Percentiles rank a stretch among this genome's conserved stretches.
These are phyloP conservation scores for Moricandia moricandioides DNA, from an alignment of 345 rosid genomes.

Conservation along the genomic window DNA sequence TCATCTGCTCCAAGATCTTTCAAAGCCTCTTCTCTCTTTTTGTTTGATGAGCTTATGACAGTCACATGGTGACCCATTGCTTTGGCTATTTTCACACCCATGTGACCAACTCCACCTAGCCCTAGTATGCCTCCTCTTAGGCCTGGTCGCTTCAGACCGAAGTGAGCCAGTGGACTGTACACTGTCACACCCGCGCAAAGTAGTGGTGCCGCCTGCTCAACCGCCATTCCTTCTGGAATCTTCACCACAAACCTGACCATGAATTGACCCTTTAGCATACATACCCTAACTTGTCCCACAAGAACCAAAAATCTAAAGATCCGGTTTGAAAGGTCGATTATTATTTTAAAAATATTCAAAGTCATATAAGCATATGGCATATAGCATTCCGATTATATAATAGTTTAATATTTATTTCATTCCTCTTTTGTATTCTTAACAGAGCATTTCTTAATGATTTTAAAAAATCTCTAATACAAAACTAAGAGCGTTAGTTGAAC, in stretches of 20 bases:
- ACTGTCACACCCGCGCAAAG: slow-evolving; percentile 87
- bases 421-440: neutral
- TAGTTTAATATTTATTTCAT: neutral
- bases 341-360: neutral
- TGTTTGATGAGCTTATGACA: slow-evolving; percentile 89
- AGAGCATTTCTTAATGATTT: neutral
- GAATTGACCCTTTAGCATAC: slow-evolving; percentile 1
- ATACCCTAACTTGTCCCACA: slow-evolving; percentile 6
- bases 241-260: slow-evolving; percentile 67
- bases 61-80: slow-evolving; percentile 96
- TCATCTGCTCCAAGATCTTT: slow-evolving; percentile 87
- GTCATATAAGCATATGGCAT: neutral
- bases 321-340: neutral
- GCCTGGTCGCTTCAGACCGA: slow-evolving; percentile 61
- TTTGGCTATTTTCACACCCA: slow-evolving; percentile 95
- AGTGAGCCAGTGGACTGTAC: slow-evolving; percentile 84
- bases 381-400: neutral
- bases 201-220: slow-evolving; percentile 86
- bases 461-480: neutral
- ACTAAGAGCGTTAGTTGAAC: slow-evolving; percentile 13
- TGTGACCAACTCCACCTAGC: slow-evolving; percentile 96
- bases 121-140: slow-evolving; percentile 83
- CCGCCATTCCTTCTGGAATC: slow-evolving; percentile 81
- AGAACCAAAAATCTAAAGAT: slow-evolving; percentile 20
- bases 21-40: slow-evolving; percentile 77